A percentile compares a stretch with the other conserved stretches of the same genome.
Evolutionary conservation across 176 grass and related monocot genomes (phyloP).

Genomic region (Ensete ventricosum): DNA sequence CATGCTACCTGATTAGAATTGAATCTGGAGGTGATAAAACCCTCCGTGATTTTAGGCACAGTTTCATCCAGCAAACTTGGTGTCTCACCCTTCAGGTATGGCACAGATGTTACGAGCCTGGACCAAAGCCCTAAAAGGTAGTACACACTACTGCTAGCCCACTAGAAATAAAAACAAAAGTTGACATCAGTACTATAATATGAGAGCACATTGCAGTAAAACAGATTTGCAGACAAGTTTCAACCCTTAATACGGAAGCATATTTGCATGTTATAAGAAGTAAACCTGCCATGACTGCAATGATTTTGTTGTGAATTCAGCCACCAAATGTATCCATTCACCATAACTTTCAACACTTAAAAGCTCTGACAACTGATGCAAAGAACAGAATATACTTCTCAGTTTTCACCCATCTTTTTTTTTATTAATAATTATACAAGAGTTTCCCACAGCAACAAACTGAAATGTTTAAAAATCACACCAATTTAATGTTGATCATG

Average conservation of each 20-base stretch:
- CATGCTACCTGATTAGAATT: slow-evolving; percentile 80
- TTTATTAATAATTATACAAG: too few species aligned
- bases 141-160: slow-evolving; percentile 96
- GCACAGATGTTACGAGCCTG: slow-evolving; percentile 91
- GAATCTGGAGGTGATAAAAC: slow-evolving; percentile 94
- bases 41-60: slow-evolving; percentile 94
- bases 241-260: too few species aligned
- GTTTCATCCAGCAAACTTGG: slow-evolving; percentile 95
- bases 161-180: slow-evolving; percentile 31
- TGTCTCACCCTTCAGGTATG: slow-evolving; percentile 92
- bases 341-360: slow-evolving; percentile 81
- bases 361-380: slow-evolving; percentile 74
- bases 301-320: slow-evolving; percentile 93
- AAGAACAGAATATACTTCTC: too few species aligned
- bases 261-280: neutral
- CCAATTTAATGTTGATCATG: too few species aligned
- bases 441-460: too few species aligned
- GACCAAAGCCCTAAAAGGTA: slow-evolving; percentile 97
- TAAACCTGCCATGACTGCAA: slow-evolving; percentile 96
- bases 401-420: too few species aligned
- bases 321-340: slow-evolving; percentile 89
- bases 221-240: too few species aligned
- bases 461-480: too few species aligned
- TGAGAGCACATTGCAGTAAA: too few species aligned
- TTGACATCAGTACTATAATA: too few species aligned